Evolutionary conservation across 228 moss, liverwort and hornwort species (phyloP), one percentile per base, ranked within the genome.

Genomic region (Sphagnum fallax): DNA sequence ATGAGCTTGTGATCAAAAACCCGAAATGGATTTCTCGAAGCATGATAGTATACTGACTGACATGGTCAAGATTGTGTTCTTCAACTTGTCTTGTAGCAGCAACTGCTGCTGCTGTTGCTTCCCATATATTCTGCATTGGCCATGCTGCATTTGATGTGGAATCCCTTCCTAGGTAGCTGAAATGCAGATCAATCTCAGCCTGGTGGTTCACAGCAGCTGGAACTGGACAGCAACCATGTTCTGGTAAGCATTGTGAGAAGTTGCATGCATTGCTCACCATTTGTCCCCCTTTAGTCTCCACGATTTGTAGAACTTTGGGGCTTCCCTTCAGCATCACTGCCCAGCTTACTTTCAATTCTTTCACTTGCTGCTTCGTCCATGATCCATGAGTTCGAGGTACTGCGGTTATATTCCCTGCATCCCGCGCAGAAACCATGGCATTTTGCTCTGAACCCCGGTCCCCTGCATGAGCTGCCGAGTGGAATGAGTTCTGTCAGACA

Each of bases 271-370:
- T 47, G 5, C 60, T 18, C 60, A 61, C 8, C 48, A 60, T 60
- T 4, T 0, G 9, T 48, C 60, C 69, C 47, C 51, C 51, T 48
- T 5, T 70, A 16, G 49, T 8, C 0, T 6, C 50, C 11, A 57
- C 14, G 2, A 70, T 2, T 57, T 70, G 60, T 61, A 61, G 12
- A 16, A 61, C 50, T 48, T 70, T 61, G 12, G 16, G 49, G n/a
- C 32, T 60, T 16, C 48, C 10, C 51, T 70, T 70, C 48, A 59
- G 50, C 69, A 70, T 70, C 15, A 70, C 60, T 49, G 49, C 69
- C 60, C 69, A 70, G 60, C 69, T 70, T 10, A 61, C 7, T 4
- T 50, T n/a, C 2, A 70, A 70, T 6, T 61, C n/a, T 47, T 16
- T 61, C 49, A 70, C n/a, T 49, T 70, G 47, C 48, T 61, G 15